Evolutionary conservation across 2,329 filamentous ascomycete genomes (phyloP).

Genomic region (Apiospora koreana): DNA sequence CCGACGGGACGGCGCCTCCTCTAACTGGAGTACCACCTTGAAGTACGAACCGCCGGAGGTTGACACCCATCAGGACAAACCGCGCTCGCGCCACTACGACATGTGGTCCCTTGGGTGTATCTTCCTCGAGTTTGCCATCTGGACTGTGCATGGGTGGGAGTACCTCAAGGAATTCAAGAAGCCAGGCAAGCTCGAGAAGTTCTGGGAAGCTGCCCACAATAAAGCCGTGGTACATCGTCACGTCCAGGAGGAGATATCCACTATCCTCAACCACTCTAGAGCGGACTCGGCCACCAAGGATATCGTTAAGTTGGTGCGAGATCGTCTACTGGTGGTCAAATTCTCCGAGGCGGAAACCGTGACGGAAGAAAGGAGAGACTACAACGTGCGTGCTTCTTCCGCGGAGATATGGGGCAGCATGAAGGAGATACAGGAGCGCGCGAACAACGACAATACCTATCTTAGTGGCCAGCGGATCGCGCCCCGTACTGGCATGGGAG

Average conservation of each 20-base stretch:
- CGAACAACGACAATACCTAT: not conserved
- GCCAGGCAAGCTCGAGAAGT: rapidly evolving
- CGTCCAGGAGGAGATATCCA: not conserved
- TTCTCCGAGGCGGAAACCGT: not conserved
- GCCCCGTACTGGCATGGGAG: not conserved
- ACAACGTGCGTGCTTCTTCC: not conserved
- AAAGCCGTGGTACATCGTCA: not conserved
- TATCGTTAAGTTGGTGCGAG: not conserved
- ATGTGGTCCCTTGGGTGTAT: constrained; percentile 21
- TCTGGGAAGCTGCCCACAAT: not conserved
- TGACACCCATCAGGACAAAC: not conserved
- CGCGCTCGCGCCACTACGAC: constrained; percentile 18
- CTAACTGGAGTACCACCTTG: not conserved
- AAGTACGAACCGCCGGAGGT: constrained; percentile 20
- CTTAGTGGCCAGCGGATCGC: not conserved
- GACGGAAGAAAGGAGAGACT: not conserved
- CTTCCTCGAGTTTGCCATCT: constrained; percentile 17
- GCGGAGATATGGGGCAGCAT: not conserved
- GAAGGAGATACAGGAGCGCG: not conserved
- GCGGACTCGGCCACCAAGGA: not conserved
- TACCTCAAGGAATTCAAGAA: not conserved
- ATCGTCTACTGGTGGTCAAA: not conserved
- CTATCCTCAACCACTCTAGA: not conserved
- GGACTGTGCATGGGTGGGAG: constrained; percentile 13
- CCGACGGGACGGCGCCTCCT: not conserved